phyloP scores from a whole-genome alignment of 768 basidiomycete genomes.

The Russula ochroleuca region DNA sequence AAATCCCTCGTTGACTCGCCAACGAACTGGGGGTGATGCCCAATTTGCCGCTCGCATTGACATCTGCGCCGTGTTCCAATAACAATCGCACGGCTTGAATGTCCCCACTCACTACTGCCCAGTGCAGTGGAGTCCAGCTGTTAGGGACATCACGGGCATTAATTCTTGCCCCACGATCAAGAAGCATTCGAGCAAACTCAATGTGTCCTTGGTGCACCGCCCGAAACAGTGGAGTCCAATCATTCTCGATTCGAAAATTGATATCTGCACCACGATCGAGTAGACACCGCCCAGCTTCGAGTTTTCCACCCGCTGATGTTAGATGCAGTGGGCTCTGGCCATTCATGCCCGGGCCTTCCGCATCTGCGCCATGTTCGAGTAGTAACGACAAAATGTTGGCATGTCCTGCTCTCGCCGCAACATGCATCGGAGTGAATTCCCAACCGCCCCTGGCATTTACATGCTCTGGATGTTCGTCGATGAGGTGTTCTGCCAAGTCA shows the following conservation, averaged over 20 bases:
- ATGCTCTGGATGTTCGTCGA: neutral
- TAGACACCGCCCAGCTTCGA: neutral
- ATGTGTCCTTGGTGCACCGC: fast-evolving
- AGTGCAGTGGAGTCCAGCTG: fast-evolving
- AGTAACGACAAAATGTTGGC: no score
- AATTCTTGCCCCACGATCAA: neutral
- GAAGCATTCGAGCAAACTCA: neutral
- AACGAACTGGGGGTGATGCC: no score
- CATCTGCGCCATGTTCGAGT: no score
- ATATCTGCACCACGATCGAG: neutral
- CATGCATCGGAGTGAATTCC: neutral
- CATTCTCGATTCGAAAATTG: neutral
- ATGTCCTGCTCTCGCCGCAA: no score
- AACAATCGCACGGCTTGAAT: neutral
- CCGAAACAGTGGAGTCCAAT: neutral
- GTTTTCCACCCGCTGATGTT: neutral
- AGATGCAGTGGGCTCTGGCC: neutral
- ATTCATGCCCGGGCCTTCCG: no score
- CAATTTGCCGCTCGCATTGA: neutral
- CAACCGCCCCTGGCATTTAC: neutral
- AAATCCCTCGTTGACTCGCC: no score
- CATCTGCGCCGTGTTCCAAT: neutral
- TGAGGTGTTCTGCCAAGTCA: neutral
- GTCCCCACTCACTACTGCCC: no score
- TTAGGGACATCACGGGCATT: no score